Percentiles rank a stretch among this genome's conserved stretches.
These are phyloP conservation scores for Claviceps sorghi DNA, from an alignment of 2,329 filamentous ascomycete genomes.

Conservation along the genomic window DNA sequence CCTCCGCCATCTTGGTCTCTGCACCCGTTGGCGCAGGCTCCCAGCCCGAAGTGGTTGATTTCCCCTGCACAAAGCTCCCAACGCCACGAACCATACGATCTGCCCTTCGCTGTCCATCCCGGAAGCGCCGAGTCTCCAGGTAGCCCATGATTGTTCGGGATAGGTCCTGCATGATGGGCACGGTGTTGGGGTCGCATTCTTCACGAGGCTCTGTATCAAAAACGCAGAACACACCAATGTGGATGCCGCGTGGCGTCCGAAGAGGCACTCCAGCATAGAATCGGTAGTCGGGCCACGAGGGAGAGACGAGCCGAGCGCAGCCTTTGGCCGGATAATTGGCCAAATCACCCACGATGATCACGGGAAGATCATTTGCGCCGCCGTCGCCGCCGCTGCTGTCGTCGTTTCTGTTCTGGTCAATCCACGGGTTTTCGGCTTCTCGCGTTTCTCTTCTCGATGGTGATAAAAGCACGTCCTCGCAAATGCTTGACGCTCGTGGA, in stretches of 20 bases:
- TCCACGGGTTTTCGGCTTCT: background rate
- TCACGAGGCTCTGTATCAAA: constrained; percentile 8
- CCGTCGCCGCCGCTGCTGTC: background rate
- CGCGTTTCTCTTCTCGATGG: background rate
- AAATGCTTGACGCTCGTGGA: constrained; percentile 15
- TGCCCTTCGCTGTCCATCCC: constrained; percentile 15
- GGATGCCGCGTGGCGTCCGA: constrained; percentile 22
- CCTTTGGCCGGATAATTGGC: constrained; percentile 16
- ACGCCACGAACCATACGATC: constrained; percentile 24
- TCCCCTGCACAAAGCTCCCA: constrained; percentile 22
- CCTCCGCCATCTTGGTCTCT: background rate
- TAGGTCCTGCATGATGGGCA: constrained; percentile 14
- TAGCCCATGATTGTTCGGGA: constrained; percentile 22
- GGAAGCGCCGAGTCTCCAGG: constrained; percentile 17
- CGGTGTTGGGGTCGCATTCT: constrained; percentile 12
- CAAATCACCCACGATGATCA: constrained; percentile 22
- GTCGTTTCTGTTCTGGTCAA: background rate
- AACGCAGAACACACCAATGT: constrained; percentile 27
- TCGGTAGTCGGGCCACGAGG: constrained; percentile 9
- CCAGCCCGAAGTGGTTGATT: constrained; percentile 16
- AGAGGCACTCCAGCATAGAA: constrained; percentile 30
- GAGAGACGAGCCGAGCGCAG: constrained; percentile 10
- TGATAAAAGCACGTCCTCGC: constrained; percentile 14
- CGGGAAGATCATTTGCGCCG: constrained; percentile 12
- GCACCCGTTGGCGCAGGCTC: background rate